phyloP scores from a whole-genome alignment of 1,284 basidiomycete genomes.

The Sporisorium graminicola region DNA sequence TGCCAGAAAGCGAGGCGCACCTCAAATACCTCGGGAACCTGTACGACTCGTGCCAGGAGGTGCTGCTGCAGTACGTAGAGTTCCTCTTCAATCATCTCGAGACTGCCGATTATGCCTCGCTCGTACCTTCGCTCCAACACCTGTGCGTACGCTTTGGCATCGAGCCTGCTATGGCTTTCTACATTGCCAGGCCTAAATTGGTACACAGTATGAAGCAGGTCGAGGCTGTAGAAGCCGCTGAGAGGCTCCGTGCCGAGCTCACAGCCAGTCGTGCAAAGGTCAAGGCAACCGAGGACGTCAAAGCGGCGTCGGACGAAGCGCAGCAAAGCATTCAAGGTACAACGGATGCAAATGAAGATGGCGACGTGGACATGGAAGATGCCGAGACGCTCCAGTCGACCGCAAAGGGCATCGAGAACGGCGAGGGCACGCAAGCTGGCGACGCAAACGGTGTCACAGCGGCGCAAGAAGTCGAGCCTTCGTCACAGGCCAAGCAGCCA shows the following conservation, averaged over 20 bases:
- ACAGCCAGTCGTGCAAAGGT: slow-evolving; percentile 47
- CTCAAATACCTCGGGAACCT: slow-evolving; percentile 67
- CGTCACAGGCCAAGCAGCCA: not conserved
- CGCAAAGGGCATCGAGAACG: not conserved
- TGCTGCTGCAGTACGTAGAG: slow-evolving; percentile 67
- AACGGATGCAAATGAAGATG: slow-evolving; percentile 13
- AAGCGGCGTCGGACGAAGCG: not conserved
- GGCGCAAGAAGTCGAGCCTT: not conserved
- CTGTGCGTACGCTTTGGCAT: slow-evolving; percentile 62
- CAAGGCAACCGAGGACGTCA: slow-evolving; percentile 20
- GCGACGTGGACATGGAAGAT: slow-evolving; percentile 41
- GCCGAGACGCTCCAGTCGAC: slow-evolving; percentile 14
- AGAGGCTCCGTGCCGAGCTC: slow-evolving; percentile 51
- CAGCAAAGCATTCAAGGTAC: not conserved
- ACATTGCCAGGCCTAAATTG: slow-evolving; percentile 62
- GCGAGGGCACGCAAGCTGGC: not conserved
- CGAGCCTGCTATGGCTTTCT: slow-evolving; percentile 65
- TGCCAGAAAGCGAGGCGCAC: slow-evolving; percentile 61
- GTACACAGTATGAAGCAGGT: slow-evolving; percentile 52
- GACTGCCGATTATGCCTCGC: slow-evolving; percentile 52
- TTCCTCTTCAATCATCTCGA: slow-evolving; percentile 63
- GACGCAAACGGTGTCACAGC: not conserved
- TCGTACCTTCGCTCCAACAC: slow-evolving; percentile 53
- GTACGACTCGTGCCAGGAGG: slow-evolving; percentile 65
- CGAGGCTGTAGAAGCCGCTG: slow-evolving; percentile 48